phyloP scores from a whole-genome alignment of 2,329 filamentous ascomycete genomes.

The Dendryphion nanum region DNA sequence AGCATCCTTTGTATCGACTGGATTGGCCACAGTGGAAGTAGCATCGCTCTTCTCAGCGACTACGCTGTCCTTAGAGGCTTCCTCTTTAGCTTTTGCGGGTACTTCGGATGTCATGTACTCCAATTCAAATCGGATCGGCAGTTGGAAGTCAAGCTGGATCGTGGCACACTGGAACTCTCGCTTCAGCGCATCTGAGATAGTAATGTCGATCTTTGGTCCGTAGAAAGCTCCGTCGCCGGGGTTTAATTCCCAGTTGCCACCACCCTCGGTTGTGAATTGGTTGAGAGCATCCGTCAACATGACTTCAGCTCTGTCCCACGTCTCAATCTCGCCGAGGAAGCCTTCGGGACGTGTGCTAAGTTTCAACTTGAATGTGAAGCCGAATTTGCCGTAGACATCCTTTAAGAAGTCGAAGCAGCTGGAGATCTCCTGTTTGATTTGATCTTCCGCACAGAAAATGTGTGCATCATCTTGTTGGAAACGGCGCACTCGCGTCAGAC shows the following conservation, averaged over 20 bases:
- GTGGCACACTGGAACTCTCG: constrained; percentile 89
- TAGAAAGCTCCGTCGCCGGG: constrained; percentile 97
- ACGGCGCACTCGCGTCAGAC: constrained; percentile 85
- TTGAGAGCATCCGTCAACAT: constrained; percentile 78
- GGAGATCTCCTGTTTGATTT: constrained; percentile 74
- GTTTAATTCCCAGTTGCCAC: constrained; percentile 82
- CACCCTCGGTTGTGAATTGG: constrained; percentile 60
- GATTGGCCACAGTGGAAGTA: constrained; percentile 35
- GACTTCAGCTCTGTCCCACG: constrained; percentile 85
- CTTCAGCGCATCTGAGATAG: constrained; percentile 81
- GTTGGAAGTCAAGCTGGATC: constrained; percentile 90
- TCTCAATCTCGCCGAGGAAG: constrained; percentile 79
- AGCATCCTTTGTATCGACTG: constrained; percentile 29
- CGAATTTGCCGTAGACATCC: constrained; percentile 76
- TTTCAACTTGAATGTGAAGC: constrained; percentile 90
- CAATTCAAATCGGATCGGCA: constrained; percentile 80
- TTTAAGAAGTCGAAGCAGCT: constrained; percentile 84
- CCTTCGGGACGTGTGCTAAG: constrained; percentile 89
- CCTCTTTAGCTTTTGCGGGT: constrained; percentile 41
- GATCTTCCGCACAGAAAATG: constrained; percentile 87
- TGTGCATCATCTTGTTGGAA: constrained; percentile 98
- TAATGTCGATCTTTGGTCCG: constrained; percentile 97
- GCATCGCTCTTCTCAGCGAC: constrained; percentile 1
- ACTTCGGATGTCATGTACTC: constrained; percentile 77
- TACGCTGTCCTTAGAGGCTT: constrained; percentile 7